Evolutionary conservation across 352 stramenopile species (phyloP), one percentile per base, ranked within the genome.

Genomic region (Phytophthora pisi): DNA sequence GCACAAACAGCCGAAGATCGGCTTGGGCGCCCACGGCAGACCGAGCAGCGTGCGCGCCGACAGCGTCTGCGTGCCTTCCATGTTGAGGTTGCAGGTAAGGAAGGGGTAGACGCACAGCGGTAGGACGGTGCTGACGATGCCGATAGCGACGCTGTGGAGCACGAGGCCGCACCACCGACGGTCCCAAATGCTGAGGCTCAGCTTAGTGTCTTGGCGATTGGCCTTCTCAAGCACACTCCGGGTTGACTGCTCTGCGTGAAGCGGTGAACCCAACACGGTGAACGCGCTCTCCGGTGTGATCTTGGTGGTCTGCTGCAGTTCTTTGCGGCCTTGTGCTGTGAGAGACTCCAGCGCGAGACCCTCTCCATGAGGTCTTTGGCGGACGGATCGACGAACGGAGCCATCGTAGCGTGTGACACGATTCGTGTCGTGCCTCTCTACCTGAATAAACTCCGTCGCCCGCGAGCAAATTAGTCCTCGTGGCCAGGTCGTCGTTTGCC

Each of bases 21-120:
- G 75, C 49, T 88, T 87, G 42, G 88, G 64, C 11, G 67, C 57
- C 79, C 79, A 90, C 8, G 81, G 80, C 5, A 90, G 51, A 9
- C 70, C 77, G 11, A 90, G 55, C 52, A 91, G 51, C 49, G 73
- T 72, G 16, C 75, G 75, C 6, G 79, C 78, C 50, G 81, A 89
- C 26, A 86, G 51, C 5, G 79, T 81, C 64, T 89, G 79, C 13
- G 80, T 86, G 59, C 79, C 79, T 77, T 91, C 76, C 79, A 90
- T 89, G 57, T 89, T 88, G 50, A 90, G 67, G 57, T 90, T 85
- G 60, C 74, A 84, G 2, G 69, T 88, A 42, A 92, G 75, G 53
- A 90, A 90, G 7, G 84, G 84, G 67, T 81, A 89, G 18, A 89
- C 70, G 5, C 72, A 75, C 42, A 86, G 64, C 36, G 81, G 80